Evolutionary conservation across 805 yeast genomes (phyloP).

Genomic region (Nakazawaea ishiwadae): DNA sequence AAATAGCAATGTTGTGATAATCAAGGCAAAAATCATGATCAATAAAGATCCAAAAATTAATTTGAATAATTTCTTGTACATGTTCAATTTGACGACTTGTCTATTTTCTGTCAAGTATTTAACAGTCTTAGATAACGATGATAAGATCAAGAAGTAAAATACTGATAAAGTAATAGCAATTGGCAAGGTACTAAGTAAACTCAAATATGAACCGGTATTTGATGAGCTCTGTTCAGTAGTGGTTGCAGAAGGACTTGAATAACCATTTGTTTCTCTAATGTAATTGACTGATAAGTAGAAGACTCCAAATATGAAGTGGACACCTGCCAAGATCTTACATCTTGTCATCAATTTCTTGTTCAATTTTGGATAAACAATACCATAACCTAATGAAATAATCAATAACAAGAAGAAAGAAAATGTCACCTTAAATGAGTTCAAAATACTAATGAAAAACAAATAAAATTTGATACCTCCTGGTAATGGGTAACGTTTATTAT

Average conservation of each 20-base stretch:
- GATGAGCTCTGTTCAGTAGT: conserved; percentile 39
- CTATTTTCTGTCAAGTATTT: conserved; percentile 73
- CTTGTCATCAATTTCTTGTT: conserved; percentile 70
- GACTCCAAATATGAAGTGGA: conserved; percentile 51
- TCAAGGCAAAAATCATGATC: conserved; percentile 64
- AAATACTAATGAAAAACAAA: conserved; percentile 69
- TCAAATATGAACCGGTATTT: conserved; percentile 44
- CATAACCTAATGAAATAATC: conserved; percentile 88
- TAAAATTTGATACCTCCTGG: conserved; percentile 56
- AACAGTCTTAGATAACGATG: conserved; percentile 71
- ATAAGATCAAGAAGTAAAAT: conserved; percentile 72
- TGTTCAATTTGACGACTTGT: conserved; percentile 83
- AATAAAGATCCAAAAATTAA: conserved; percentile 71
- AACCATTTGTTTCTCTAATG: conserved; percentile 22
- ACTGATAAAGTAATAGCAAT: conserved; percentile 61
- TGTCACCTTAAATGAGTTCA: conserved; percentile 78
- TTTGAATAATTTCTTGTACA: conserved; percentile 76
- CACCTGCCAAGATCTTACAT: conserved; percentile 54
- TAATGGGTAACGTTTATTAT: conserved; percentile 30
- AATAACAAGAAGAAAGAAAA: conserved; percentile 84
- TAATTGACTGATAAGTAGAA: conserved; percentile 47
- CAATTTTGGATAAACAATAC: conserved; percentile 85
- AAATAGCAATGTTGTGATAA: conserved; percentile 63
- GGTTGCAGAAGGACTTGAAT: conserved; percentile 27
- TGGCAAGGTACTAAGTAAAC: conserved; percentile 65